These are phyloP conservation scores for Jamesozyma lodderae DNA, from an alignment of 805 yeast genomes.

Conservation along the genomic window DNA sequence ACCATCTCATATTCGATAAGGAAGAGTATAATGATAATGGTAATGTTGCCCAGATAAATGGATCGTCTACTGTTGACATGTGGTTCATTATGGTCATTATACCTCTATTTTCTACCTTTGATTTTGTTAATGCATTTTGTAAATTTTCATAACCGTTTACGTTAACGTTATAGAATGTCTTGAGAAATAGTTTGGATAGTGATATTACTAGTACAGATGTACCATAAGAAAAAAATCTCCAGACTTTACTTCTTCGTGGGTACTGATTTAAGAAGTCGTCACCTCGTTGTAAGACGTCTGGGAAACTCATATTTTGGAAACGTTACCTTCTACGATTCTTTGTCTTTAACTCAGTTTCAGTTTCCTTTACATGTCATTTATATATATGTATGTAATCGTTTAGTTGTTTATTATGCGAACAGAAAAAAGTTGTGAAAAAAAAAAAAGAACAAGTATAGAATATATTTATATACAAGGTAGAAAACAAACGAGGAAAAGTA, in stretches of 20 bases:
- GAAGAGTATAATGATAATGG: conserved; percentile 61
- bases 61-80: conserved; percentile 88
- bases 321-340: no score
- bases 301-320: conserved; percentile 53
- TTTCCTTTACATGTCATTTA: no score
- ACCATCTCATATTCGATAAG: conserved; percentile 76
- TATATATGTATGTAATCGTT: no score
- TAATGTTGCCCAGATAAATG: conserved; percentile 76
- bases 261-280: conserved; percentile 57
- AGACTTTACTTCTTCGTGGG: conserved; percentile 48
- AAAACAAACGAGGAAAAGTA: not conserved
- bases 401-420: no score
- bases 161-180: conserved; percentile 53
- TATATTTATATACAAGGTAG: no score
- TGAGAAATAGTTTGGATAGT: conserved; percentile 51
- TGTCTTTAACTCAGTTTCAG: no score
- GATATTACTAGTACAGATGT: conserved; percentile 61
- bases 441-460: not conserved
- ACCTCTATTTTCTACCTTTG: conserved; percentile 62
- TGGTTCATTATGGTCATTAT: conserved; percentile 85
- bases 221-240: conserved; percentile 62
- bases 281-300: conserved; percentile 62
- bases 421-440: not conserved
- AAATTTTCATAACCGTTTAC: conserved; percentile 55
- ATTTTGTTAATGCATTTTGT: conserved; percentile 52